Evolutionary conservation across 108 stramenopile species (phyloP), one percentile per base, ranked within the genome.

Genomic region (Nitzschia inconspicua): DNA sequence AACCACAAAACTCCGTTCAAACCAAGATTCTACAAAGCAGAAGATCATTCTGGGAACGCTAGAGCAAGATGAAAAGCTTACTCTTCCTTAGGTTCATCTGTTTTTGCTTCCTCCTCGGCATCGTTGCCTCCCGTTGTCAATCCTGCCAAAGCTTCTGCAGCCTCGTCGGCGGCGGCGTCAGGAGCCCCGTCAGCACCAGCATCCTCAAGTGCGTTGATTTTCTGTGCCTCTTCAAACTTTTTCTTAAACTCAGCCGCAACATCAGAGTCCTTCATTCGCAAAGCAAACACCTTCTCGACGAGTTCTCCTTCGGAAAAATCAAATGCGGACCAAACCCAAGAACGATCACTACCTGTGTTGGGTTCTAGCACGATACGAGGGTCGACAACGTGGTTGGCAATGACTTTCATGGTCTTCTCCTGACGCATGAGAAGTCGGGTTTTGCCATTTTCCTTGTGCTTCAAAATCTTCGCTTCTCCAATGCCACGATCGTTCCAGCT

Each of bases 351-450:
- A 23, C 96, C 96, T 0, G 81, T 95, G 73, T 99, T 98, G 47
- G 99, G 94, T 73, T 92, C 87, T 44, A 99, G 68, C 50, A 80
- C 80, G 70, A 98, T 97, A 25, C 96, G 79, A 2, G 99, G 97
- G 84, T 98, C 97, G 3, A 96, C 60, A 29, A 95, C 89, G 68
- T 98, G 97, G 70, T 99, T 99, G 65, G 73, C 83, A 81, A 98
- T 97, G 43, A 99, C 85, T 75, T 99, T 99, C 96, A 98, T 96
- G 5, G 97, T 99, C 71, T 99, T 99, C 75, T 99, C 99, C 68
- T 98, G 97, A 37, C 99, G 80, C 99, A 99, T 98, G 37, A 99
- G 81, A 18, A 97, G 61, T 28, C 99, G 89, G 39, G 97, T 73
- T 39, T 81, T 82, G 44, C 83, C 72, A 63, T 85, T 83, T 60